A percentile compares a stretch with the other conserved stretches of the same genome.
These are phyloP conservation scores for Acacia melanoxylon DNA, from an alignment of 306 rosid genomes.

Conservation along the genomic window DNA sequence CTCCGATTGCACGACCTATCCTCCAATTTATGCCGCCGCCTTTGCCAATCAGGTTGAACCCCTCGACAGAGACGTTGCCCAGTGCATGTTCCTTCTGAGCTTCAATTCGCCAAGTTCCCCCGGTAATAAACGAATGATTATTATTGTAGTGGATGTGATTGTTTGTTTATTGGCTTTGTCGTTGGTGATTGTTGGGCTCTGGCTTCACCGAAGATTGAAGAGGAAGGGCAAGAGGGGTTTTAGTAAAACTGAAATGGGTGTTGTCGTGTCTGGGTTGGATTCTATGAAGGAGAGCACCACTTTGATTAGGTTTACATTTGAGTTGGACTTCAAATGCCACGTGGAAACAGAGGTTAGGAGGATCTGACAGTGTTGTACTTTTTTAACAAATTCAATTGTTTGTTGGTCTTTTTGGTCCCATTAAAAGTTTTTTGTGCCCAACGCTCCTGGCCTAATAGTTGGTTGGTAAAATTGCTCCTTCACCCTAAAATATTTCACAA, in stretches of 20 bases:
- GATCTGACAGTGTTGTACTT: too few species aligned
- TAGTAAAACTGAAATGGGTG: slow-evolving; percentile 33
- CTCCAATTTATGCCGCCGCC: slow-evolving; percentile 70
- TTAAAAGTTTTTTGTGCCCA: too few species aligned
- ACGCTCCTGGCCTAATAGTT: too few species aligned
- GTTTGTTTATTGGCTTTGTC: slow-evolving; percentile 35
- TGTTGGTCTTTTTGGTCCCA: too few species aligned
- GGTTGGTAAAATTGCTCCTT: too few species aligned
- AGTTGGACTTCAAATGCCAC: too few species aligned
- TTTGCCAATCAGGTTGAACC: slow-evolving; percentile 50
- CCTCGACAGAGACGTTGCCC: slow-evolving; percentile 50
- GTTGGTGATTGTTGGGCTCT: slow-evolving; percentile 35
- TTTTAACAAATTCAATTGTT: too few species aligned
- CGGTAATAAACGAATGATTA: slow-evolving; percentile 28
- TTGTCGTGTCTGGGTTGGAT: slow-evolving; percentile 55
- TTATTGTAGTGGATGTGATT: slow-evolving; percentile 35
- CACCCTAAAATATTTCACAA: too few species aligned
- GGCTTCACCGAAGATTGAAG: slow-evolving; percentile 37
- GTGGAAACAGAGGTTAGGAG: too few species aligned
- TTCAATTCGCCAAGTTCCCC: slow-evolving; percentile 23
- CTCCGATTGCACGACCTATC: slow-evolving; percentile 54
- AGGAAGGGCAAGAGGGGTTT: not conserved
- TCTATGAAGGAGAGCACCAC: slow-evolving; percentile 70
- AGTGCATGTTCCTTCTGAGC: slow-evolving; percentile 56
- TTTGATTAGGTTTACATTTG: slow-evolving; percentile 68